Conservation (phyloP, 345 rosid species). For the Salix caprea region DNA sequence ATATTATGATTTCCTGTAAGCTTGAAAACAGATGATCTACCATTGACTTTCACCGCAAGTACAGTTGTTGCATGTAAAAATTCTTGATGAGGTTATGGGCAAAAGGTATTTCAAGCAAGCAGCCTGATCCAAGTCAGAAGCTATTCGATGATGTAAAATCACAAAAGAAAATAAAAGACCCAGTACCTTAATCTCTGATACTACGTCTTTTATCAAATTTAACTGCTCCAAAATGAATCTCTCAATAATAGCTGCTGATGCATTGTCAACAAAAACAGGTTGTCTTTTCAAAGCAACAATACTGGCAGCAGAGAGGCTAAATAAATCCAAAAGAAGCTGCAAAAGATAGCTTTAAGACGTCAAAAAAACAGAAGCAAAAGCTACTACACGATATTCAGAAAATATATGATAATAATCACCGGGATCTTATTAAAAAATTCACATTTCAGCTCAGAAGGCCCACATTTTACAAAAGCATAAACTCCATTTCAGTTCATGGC, state of each 20-base stretch:
- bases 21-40: background rate
- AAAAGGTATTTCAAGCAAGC: background rate
- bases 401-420: background rate
- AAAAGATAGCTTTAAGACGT: conserved; percentile 13
- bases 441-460: background rate
- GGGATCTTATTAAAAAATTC: background rate
- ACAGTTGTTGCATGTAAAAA: background rate
- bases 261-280: conserved; percentile 29
- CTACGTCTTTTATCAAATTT: conserved; percentile 48
- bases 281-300: conserved; percentile 46
- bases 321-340: conserved; percentile 75
- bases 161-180: background rate
- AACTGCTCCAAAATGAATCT: conserved; percentile 57
- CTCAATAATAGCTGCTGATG: conserved; percentile 40
- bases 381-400: background rate
- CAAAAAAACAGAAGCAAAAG: background rate
- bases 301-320: conserved; percentile 55
- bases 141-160: background rate
- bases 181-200: conserved; percentile 58
- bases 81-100: background rate
- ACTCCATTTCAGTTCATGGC: background rate
- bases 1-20: background rate
- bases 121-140: background rate
- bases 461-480: background rate
- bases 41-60: background rate